Conservation (phyloP, 495 filamentous ascomycete genomes). For the Neurospora sp. region DNA sequence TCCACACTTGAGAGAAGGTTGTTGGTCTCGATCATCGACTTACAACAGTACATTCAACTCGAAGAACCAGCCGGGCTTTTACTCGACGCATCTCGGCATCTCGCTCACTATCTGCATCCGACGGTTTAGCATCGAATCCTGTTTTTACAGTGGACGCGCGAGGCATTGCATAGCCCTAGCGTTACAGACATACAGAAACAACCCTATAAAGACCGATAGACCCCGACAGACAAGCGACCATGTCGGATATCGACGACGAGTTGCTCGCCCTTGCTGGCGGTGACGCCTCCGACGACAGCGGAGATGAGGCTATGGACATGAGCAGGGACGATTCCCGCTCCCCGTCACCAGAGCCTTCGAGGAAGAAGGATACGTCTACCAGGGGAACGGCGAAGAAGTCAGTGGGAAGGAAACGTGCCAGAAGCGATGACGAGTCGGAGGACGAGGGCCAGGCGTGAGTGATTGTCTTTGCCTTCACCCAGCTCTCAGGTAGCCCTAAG, state of each 20-base stretch:
- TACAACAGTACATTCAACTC: neutral
- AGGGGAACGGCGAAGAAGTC: constrained; percentile 35
- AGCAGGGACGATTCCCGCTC: constrained; percentile 30
- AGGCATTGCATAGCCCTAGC: neutral
- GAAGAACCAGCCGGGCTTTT: neutral
- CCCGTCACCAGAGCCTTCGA: constrained; percentile 21
- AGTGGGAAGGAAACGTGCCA: constrained; percentile 25
- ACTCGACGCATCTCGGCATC: neutral
- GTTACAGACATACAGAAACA: neutral
- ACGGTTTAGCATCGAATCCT: neutral
- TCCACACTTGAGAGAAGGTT: neutral
- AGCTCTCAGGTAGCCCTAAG: neutral
- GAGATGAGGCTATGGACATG: constrained; percentile 30
- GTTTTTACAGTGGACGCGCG: neutral
- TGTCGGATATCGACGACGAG: constrained; percentile 78
- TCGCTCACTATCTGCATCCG: neutral
- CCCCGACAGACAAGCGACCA: constrained; percentile 15
- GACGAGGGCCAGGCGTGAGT: constrained; percentile 83
- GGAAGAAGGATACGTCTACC: constrained; percentile 21
- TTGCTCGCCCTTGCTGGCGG: constrained; percentile 77
- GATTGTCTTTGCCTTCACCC: neutral
- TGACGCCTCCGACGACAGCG: constrained; percentile 42
- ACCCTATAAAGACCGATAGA: neutral
- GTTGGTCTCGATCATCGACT: neutral
- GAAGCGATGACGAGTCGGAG: constrained; percentile 56